Base-by-base conservation (phyloP, 2,329 filamentous ascomycete genomes). In the Aspergillus novoparasiticus region DNA sequence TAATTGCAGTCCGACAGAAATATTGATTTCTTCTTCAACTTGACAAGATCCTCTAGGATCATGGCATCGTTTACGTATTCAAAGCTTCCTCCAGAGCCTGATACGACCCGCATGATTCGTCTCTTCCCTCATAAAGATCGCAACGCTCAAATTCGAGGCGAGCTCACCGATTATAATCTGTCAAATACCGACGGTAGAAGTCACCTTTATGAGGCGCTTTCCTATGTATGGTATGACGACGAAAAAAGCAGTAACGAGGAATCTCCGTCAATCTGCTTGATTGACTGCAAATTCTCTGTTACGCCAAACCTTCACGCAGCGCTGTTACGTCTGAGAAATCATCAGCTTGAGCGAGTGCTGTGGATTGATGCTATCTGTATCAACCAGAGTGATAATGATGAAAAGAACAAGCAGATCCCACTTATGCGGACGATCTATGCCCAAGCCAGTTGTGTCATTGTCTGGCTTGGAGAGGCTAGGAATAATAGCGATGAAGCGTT, bases 381-480 rank as follows among this genome's bases (percentile, higher is more conserved):
- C 4, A 32, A 51, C 6, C 48, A 51, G 34, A 6, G 1, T 8
- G 3, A 59, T 16, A 11, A 4, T 6, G 16, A 53, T 4, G 57
- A 59, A 8, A 59, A 59, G 0, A 0, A 23, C 2, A 1, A 19
- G 0, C 57, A 59, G 4, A 59, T 51, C 23, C 57, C 45, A 39
- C n/a, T 59, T 1, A 53, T 59, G 57, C 21, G 57, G 43, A 12
- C 8, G 0, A 59, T 59, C 4, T 59, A 53, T 12, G 54, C n/a
- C 12, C 28, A 61, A 0, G 59, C 59, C 1, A 41, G 4, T 16
- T 4, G 19, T 43, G 55, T 62, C 28, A 26, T 30, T 58, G 45
- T 57, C n/a, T 62, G 54, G 55, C 60, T 62, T 11, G 41, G 41
- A 19, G 41, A 43, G n/a, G 41, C 41, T 43, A 43, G 16, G n/a